These are phyloP conservation scores for Hordeum pubiflorum DNA, from an alignment of 202 grass and related monocot species.

Conservation along the genomic window DNA sequence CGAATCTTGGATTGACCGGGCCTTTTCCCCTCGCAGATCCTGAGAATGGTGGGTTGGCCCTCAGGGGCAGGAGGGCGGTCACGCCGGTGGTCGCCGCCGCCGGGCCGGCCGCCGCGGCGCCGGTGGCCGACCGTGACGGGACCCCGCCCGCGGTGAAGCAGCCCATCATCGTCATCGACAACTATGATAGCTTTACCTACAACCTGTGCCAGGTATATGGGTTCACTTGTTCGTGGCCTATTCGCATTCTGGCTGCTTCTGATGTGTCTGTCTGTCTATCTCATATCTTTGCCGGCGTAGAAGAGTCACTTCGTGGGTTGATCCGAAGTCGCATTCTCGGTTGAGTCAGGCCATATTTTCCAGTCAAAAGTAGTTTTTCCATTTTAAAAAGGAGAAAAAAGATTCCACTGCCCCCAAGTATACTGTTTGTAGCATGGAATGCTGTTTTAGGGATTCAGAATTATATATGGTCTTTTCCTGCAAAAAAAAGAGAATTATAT, in stretches of 20 bases:
- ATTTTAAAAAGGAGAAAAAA: not conserved
- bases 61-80: not conserved
- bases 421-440: too few species aligned
- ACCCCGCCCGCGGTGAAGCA: conserved; percentile 26
- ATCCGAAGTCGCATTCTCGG: not conserved
- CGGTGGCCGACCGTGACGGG: conserved; percentile 13
- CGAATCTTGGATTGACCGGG: not conserved
- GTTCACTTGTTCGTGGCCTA: not conserved
- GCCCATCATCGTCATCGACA: conserved; percentile 85
- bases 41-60: not conserved
- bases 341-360: not conserved
- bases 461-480: not conserved
- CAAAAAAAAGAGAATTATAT: too few species aligned
- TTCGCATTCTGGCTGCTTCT: not conserved
- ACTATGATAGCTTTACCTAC: conserved; percentile 97
- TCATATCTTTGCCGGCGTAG: not conserved
- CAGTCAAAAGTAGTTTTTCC: not conserved
- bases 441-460: not conserved
- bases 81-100: conserved; percentile 5
- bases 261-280: not conserved
- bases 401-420: too few species aligned
- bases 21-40: not conserved
- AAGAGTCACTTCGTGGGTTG: not conserved
- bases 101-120: not conserved
- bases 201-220: conserved; percentile 87